phyloP scores from a whole-genome alignment of 78 protist genomes.

The Thecamonas trahens region DNA sequence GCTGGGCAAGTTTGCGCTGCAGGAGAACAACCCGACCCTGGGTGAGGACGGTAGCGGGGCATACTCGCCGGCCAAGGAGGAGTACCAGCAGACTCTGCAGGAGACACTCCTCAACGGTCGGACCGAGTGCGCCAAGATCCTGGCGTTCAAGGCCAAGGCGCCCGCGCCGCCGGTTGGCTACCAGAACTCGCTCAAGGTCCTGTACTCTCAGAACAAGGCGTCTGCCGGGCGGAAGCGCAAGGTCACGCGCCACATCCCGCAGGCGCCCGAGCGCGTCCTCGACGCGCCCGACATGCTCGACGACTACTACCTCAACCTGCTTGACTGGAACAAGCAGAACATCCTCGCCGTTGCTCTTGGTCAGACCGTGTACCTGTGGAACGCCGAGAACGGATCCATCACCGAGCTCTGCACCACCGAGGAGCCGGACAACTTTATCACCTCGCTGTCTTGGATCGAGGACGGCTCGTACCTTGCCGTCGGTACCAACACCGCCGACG shows the following conservation, averaged over 20 bases:
- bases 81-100: slow-evolving; percentile 20
- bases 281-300: slow-evolving; percentile 94
- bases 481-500: slow-evolving; percentile 75
- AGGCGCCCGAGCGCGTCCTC: slow-evolving; percentile 69
- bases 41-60: neutral
- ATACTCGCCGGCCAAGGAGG: slow-evolving; percentile 44
- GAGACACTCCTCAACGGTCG: neutral
- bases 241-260: slow-evolving; percentile 50
- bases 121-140: slow-evolving; percentile 44
- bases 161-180: slow-evolving; percentile 54
- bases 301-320: slow-evolving; percentile 95
- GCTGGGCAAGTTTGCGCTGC: neutral
- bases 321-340: slow-evolving; percentile 92
- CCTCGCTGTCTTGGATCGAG: slow-evolving; percentile 58
- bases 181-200: slow-evolving; percentile 36
- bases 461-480: slow-evolving; percentile 88
- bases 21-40: neutral
- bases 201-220: slow-evolving; percentile 51
- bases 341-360: slow-evolving; percentile 94
- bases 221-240: too few relatives aligned
- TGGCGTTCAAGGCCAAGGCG: slow-evolving; percentile 80
- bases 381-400: slow-evolving; percentile 81
- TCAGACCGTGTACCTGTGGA: slow-evolving; percentile 93
- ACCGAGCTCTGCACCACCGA: slow-evolving; percentile 33
- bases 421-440: slow-evolving; percentile 33